These are phyloP conservation scores for Xylaria sp. DNA, from an alignment of 2,329 filamentous ascomycete genomes.

Conservation along the genomic window DNA sequence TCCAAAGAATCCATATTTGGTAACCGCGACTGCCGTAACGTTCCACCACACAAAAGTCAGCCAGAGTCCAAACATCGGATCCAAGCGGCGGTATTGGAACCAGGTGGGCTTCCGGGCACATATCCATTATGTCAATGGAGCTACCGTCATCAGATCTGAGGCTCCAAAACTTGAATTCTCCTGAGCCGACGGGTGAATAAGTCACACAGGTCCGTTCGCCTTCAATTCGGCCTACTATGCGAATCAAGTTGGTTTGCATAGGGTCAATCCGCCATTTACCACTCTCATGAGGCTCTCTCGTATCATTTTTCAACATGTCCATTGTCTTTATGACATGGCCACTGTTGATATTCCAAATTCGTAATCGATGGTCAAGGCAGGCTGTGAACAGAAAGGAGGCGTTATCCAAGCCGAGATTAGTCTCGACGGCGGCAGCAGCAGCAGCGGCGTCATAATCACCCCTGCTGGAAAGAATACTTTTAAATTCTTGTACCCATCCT, in stretches of 20 bases:
- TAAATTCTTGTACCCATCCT: conserved; percentile 75
- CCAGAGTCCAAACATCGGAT: conserved; percentile 81
- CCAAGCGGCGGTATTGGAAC: conserved; percentile 76
- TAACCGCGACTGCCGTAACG: conserved; percentile 63
- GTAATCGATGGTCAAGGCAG: conserved; percentile 87
- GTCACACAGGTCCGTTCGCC: conserved; percentile 74
- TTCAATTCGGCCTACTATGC: conserved; percentile 70
- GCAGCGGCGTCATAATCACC: conserved; percentile 74
- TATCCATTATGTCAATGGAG: conserved; percentile 73
- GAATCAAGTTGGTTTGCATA: conserved; percentile 79
- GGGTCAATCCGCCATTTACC: conserved; percentile 83
- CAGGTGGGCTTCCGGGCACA: conserved; percentile 72
- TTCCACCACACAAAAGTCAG: conserved; percentile 76
- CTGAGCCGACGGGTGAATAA: conserved; percentile 86
- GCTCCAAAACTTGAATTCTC: conserved; percentile 95
- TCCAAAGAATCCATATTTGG: conserved; percentile 80
- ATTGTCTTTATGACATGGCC: conserved; percentile 80
- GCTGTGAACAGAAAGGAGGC: conserved; percentile 77
- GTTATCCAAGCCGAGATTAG: conserved; percentile 61
- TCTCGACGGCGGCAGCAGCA: conserved; percentile 70
- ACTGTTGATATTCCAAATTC: conserved; percentile 88
- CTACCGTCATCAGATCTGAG: conserved; percentile 73
- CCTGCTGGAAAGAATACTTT: conserved; percentile 71
- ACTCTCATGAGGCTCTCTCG: conserved; percentile 73
- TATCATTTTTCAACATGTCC: conserved; percentile 76